phyloP scores from a whole-genome alignment of 345 rosid species.

The Hirschfeldia incana region DNA sequence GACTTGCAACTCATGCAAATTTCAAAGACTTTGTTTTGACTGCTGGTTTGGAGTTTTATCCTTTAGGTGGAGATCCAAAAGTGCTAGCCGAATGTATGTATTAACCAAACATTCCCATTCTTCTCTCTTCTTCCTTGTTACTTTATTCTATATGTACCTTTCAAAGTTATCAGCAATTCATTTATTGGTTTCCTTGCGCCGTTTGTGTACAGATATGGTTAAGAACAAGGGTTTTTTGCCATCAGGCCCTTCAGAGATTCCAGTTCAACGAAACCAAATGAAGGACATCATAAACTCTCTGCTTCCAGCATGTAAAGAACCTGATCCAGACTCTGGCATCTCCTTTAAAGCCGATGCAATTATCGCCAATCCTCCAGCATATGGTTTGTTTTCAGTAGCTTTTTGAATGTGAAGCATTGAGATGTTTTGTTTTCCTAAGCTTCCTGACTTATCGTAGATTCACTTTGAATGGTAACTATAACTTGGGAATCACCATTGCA shows the following conservation, averaged over 20 bases:
- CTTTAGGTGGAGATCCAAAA: slow-evolving; percentile 98
- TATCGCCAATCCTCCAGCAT: slow-evolving; percentile 98
- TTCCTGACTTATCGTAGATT: slow-evolving; percentile 1
- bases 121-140: slow-evolving; percentile 4
- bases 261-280: slow-evolving; percentile 82
- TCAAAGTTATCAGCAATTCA: slow-evolving; percentile 1
- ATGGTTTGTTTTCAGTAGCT: slow-evolving; percentile 53
- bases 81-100: slow-evolving; percentile 95
- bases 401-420: slow-evolving; percentile 7
- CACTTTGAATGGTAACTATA: slow-evolving; percentile 21
- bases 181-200: slow-evolving; percentile 23
- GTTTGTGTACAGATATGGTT: slow-evolving; percentile 81
- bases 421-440: slow-evolving; percentile 13
- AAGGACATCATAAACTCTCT: slow-evolving; percentile 83
- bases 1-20: slow-evolving; percentile 97
- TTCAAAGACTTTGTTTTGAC: slow-evolving; percentile 97
- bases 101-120: slow-evolving; percentile 24
- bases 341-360: slow-evolving; percentile 95
- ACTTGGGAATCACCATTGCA: slow-evolving; percentile 41
- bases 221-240: slow-evolving; percentile 99
- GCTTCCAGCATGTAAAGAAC: slow-evolving; percentile 91
- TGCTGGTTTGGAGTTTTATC: slow-evolving; percentile 95
- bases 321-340: slow-evolving; percentile 84
- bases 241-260: slow-evolving; percentile 94
- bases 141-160: neutral